Percentiles rank a stretch among this genome's conserved stretches.
These are phyloP conservation scores for Fraxinus platypoda DNA, from an alignment of 305 asterid species.

Conservation along the genomic window DNA sequence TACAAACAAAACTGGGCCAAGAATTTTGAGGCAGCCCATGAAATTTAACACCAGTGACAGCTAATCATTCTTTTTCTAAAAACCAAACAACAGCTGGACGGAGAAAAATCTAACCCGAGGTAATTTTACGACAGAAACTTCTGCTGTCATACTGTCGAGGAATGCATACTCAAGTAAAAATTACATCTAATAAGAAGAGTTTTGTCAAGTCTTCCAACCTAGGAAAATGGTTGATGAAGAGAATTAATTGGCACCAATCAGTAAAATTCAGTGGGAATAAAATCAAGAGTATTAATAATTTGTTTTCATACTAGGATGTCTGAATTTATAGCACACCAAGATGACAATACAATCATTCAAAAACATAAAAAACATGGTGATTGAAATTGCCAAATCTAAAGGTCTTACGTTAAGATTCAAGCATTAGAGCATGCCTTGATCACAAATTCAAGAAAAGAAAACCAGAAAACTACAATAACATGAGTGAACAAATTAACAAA, in stretches of 20 bases:
- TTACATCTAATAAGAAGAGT: background rate
- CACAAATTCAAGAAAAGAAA: background rate
- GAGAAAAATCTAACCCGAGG: no score
- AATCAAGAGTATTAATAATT: no score
- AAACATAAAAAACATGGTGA: conserved; percentile 3
- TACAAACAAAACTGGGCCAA: no score
- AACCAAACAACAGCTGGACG: no score
- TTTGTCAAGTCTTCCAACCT: background rate
- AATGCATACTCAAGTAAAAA: background rate
- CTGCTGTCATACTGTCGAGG: background rate
- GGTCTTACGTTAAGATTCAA: background rate
- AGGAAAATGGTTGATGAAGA: background rate
- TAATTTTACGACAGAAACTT: no score
- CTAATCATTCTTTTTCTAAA: no score
- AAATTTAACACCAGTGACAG: no score
- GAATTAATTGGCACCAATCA: background rate
- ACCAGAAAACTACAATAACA: background rate
- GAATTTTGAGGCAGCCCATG: no score
- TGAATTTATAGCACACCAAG: conserved; percentile 15
- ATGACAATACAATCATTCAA: conserved; percentile 34
- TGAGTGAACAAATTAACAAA: conserved; percentile 28
- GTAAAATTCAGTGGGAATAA: background rate
- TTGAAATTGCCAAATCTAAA: conserved; percentile 10
- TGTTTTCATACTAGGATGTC: background rate
- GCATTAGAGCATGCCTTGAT: background rate